phyloP scores from a whole-genome alignment of 1,284 basidiomycete species.

The Ganoderma lingzhi region DNA sequence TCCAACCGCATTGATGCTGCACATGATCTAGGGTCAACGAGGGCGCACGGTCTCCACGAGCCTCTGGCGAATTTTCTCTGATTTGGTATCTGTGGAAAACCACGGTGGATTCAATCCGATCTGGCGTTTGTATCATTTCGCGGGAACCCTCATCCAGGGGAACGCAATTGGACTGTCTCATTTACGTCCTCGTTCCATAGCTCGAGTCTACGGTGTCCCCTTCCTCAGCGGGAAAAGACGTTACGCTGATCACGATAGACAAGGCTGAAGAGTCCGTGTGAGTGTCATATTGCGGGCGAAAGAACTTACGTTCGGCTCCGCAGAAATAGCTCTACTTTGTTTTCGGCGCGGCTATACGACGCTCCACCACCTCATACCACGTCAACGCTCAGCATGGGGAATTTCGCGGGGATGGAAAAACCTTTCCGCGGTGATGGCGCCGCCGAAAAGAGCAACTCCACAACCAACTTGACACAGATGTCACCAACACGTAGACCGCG shows the following conservation, averaged over 20 bases:
- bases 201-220: background rate
- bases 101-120: background rate
- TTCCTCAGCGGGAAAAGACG: background rate
- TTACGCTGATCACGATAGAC: background rate
- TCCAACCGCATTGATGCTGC: background rate
- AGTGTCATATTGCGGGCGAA: background rate
- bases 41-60: background rate
- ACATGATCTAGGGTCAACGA: background rate
- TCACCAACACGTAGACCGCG: background rate
- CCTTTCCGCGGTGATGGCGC: background rate
- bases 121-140: background rate
- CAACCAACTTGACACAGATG: background rate
- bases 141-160: background rate
- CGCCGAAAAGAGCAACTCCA: background rate
- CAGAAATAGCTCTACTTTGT: background rate
- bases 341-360: background rate
- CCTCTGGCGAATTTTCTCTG: background rate
- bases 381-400: too few species aligned
- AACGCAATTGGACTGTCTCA: background rate
- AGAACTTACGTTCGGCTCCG: background rate
- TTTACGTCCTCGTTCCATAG: background rate
- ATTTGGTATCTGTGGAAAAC: background rate
- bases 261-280: background rate
- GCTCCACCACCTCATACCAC: background rate
- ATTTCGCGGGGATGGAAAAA: background rate